Evolutionary conservation across 257 asterid species (phyloP).

Genomic region (Rauvolfia tetraphylla): DNA sequence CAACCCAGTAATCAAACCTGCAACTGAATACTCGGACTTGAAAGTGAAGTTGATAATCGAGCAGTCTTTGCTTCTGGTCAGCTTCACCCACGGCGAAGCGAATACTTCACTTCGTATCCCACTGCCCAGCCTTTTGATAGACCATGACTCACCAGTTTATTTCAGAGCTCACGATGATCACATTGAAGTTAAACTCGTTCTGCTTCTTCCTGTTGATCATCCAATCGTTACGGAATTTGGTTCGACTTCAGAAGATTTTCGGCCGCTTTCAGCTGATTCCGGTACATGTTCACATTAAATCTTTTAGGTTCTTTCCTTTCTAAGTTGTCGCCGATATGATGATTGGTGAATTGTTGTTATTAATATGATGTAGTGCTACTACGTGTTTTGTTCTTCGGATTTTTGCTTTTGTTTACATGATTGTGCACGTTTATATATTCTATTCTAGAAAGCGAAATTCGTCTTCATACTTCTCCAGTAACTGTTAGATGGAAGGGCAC

Average conservation of each 20-base stretch:
- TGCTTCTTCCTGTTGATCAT: constrained; percentile 82
- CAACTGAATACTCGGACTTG: constrained; percentile 40
- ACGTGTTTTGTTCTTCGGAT: background rate
- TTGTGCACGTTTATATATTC: background rate
- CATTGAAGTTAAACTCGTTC: constrained; percentile 67
- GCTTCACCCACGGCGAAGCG: constrained; percentile 30
- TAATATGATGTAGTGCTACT: background rate
- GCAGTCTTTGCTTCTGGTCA: constrained; percentile 43
- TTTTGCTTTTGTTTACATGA: background rate
- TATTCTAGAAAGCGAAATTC: background rate
- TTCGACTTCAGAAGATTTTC: constrained; percentile 30
- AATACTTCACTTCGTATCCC: constrained; percentile 46
- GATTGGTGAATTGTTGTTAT: background rate
- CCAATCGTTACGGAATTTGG: constrained; percentile 68
- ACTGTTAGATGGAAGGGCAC: background rate
- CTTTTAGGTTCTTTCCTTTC: background rate
- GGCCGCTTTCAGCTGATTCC: constrained; percentile 44
- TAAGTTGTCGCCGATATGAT: too few relatives aligned
- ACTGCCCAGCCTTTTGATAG: constrained; percentile 58
- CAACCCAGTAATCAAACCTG: constrained; percentile 28
- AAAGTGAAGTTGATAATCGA: constrained; percentile 36
- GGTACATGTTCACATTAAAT: constrained; percentile 34
- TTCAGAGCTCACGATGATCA: constrained; percentile 60
- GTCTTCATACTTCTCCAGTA: background rate
- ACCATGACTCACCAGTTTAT: constrained; percentile 53